These are phyloP conservation scores for Sclerotiophoma versabilis DNA, from an alignment of 2,329 filamentous ascomycete genomes.

Conservation along the genomic window DNA sequence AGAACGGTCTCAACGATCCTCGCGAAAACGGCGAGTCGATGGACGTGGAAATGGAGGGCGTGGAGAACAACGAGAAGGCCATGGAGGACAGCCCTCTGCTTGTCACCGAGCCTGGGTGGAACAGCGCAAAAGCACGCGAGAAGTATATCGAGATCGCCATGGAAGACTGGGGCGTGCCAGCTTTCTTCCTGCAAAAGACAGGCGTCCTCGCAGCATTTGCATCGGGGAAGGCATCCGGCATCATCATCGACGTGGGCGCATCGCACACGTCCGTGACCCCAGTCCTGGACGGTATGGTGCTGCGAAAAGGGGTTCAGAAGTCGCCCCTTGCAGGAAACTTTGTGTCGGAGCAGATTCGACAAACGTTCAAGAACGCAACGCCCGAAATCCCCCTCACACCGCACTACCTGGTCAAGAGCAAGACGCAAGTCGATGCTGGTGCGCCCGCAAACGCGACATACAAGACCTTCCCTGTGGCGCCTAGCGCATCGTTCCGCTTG, in stretches of 20 bases:
- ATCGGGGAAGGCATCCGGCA: slow-evolving; percentile 88
- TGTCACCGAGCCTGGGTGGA: slow-evolving; percentile 95
- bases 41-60: slow-evolving; percentile 62
- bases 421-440: slow-evolving; percentile 86
- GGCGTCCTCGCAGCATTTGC: slow-evolving; percentile 92
- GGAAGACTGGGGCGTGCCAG: slow-evolving; percentile 94
- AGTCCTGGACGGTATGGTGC: slow-evolving; percentile 91
- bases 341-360: slow-evolving; percentile 86
- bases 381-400: slow-evolving; percentile 80
- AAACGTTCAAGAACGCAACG: slow-evolving; percentile 72
- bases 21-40: slow-evolving; percentile 64
- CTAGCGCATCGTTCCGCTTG: slow-evolving; percentile 74
- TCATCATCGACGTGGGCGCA: slow-evolving; percentile 91
- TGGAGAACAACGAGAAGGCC: slow-evolving; percentile 72
- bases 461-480: slow-evolving; percentile 69
- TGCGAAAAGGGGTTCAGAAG: slow-evolving; percentile 85
- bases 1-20: slow-evolving; percentile 76
- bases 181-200: slow-evolving; percentile 90
- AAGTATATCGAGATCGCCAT: slow-evolving; percentile 96
- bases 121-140: slow-evolving; percentile 83
- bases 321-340: slow-evolving; percentile 88
- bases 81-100: slow-evolving; percentile 89
- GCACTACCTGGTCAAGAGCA: slow-evolving; percentile 86
- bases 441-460: slow-evolving; percentile 78
- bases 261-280: slow-evolving; percentile 88